Percentiles rank a stretch among this genome's conserved stretches.
These are phyloP conservation scores for Gossypium laxum DNA, from an alignment of 441 rosid genomes.

Conservation along the genomic window DNA sequence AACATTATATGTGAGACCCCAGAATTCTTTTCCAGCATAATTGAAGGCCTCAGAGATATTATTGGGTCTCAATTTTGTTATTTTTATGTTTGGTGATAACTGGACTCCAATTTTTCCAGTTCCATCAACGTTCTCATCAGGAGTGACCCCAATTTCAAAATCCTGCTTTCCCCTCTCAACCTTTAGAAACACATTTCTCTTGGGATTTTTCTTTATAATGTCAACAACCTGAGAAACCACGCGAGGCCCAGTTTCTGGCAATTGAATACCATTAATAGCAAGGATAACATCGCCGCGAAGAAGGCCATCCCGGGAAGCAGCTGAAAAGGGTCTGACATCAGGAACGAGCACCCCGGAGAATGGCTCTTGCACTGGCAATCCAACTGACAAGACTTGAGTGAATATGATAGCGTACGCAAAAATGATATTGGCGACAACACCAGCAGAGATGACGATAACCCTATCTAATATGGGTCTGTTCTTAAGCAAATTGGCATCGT, in stretches of 20 bases:
- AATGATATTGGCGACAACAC: constrained; percentile 70
- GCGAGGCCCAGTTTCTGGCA: constrained; percentile 37
- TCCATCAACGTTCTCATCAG: constrained; percentile 74
- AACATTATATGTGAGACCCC: constrained; percentile 60
- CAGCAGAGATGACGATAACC: constrained; percentile 73
- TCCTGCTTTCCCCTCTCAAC: constrained; percentile 45
- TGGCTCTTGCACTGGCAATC: constrained; percentile 79
- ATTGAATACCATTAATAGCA: constrained; percentile 46
- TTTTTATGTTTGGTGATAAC: constrained; percentile 61
- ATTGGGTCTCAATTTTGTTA: constrained; percentile 50
- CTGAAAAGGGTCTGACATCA: constrained; percentile 65
- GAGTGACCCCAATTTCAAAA: constrained; percentile 52
- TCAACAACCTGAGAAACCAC: constrained; percentile 59
- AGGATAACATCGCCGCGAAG: constrained; percentile 77
- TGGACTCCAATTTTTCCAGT: constrained; percentile 80
- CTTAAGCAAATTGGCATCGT: constrained; percentile 71
- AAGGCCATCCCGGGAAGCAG: constrained; percentile 83
- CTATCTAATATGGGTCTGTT: constrained; percentile 78
- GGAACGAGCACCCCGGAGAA: constrained; percentile 89
- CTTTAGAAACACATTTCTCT: constrained; percentile 49
- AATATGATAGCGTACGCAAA: constrained; percentile 77
- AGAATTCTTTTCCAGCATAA: constrained; percentile 59
- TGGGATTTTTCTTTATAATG: constrained; percentile 51
- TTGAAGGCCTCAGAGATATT: constrained; percentile 46
- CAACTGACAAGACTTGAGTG: constrained; percentile 67